Evolutionary conservation across 768 basidiomycete species (phyloP), one percentile per base, ranked within the genome.

Genomic region (Boletus fagicola): DNA sequence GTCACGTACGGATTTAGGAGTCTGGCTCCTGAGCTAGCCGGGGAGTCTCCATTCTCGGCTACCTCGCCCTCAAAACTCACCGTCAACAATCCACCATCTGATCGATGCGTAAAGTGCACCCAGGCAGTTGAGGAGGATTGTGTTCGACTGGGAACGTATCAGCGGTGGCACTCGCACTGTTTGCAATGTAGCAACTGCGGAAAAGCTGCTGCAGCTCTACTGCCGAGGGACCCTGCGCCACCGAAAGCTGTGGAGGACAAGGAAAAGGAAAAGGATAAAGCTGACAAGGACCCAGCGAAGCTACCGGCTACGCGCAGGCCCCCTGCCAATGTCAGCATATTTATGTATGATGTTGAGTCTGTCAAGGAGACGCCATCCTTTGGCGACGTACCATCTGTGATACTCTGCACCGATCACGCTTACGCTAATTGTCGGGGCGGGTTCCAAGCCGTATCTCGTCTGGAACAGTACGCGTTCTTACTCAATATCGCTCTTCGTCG

Each of bases 401-500:
- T 93, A 60, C 82, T 85, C 58, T 98, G 96, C 72, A 80, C 79
- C 6, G 85, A 88, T 15, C 94, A 96, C 70, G 85, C 81, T 9
- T 85, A 87, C 67, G 65, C 74, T 28, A 82, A 80, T 16, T 91
- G 88, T 65, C 78, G 83, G 54, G 68, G 74, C 24, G 94, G 95
- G 12, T 98, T 98, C 74, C 90, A 92, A 68, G 81, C 91, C 18
- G 97, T 97, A 16, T 93, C 95, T 58, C 80, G 96, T 55, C 75
- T 99, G 61, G 97, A 99, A 77, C 97, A 99, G 70, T 99, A 97
- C 72, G 92, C 97, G 2, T 99, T 95, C 79, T 75, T 99, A 55
- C 78, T 99, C 51, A 98, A 98, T 68, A 97, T 98, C 24, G 97
- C 96, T 20, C 78, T 99, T 54, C 80, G 95, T 62, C 83, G 96